Base-by-base conservation (phyloP, 192 early-diverging fungal genomes). In the Podila minutissima region DNA sequence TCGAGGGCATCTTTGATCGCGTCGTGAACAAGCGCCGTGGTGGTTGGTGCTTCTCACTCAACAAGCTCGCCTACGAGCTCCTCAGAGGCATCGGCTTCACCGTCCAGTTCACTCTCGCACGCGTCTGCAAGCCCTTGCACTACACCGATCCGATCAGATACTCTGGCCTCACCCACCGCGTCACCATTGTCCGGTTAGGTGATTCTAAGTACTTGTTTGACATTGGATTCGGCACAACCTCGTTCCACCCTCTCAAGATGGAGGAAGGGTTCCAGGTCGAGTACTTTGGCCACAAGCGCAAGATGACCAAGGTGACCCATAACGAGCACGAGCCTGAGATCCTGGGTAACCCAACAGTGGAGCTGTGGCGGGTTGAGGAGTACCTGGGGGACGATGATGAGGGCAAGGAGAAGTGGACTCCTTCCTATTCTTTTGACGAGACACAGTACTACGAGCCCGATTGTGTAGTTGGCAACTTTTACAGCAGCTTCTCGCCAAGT, bases 41-140 rank as follows among this genome's bases (percentile, higher is more conserved):
- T 17, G 73, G 73, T n/a, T 74, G 73, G 73, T 74, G 73, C 37
- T 74, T 74, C 35, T 74, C 73, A 5, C 66, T 74, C 51, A 74
- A 74, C 50, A 24, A 48, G 10, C 60, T 74, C 12, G 65, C 50
- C 1, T 68, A 29, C 26, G 73, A 74, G 41, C 35, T 74, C 2
- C 51, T 74, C 13, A 60, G 20, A 2, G 59, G 26, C 5, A 37
- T 74, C 22, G 73, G 73, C 2, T 74, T 63, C 37, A 68, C 26
- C 4, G 51, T 62, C 31, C 73, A 74, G 50, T 63, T 41, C 59
- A 68, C 66, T 2, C 19, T 74, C n/a, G 73, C 50, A 37, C 65
- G 73, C 17, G 60, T 74, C 19, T 74, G 73, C 24, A 74, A 68
- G n/a, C 73, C 73, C 10, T 0, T 28, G 32, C 19, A 68, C 0